A percentile compares a stretch with the other conserved stretches of the same genome.
Evolutionary conservation across 257 asterid genomes (phyloP).

Genomic region (Perilla frutescens): DNA sequence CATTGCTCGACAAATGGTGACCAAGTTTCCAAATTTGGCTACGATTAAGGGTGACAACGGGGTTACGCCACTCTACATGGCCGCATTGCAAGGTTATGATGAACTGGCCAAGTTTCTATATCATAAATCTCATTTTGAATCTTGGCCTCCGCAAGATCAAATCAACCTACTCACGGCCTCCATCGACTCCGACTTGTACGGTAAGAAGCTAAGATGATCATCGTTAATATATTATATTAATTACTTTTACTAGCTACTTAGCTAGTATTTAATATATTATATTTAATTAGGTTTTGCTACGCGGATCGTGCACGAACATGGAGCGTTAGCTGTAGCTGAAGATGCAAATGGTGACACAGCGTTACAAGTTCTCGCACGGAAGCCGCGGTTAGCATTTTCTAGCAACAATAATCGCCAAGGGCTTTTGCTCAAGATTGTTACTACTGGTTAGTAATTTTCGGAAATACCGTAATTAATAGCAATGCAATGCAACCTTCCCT

Average conservation of each 20-base stretch:
- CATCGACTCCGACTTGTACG: slow-evolving; percentile 37
- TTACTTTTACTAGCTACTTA: too few relatives aligned
- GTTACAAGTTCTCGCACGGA: slow-evolving; percentile 42
- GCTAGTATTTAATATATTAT: too few relatives aligned
- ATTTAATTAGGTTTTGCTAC: slow-evolving; percentile 33
- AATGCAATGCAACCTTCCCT: too few relatives aligned
- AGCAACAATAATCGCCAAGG: not conserved
- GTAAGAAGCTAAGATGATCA: too few relatives aligned
- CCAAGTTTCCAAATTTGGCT: not conserved
- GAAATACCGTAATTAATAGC: too few relatives aligned
- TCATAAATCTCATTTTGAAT: not conserved
- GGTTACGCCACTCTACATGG: slow-evolving; percentile 44
- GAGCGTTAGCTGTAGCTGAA: slow-evolving; percentile 30
- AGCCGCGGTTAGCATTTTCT: slow-evolving; percentile 33
- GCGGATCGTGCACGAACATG: not conserved
- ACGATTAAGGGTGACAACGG: not conserved
- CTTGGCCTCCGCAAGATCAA: slow-evolving; percentile 15
- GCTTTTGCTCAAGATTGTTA: not conserved
- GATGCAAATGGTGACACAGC: slow-evolving; percentile 34
- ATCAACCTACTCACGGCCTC: slow-evolving; percentile 29
- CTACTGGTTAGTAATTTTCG: not conserved
- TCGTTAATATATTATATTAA: too few relatives aligned
- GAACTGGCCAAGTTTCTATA: slow-evolving; percentile 34
- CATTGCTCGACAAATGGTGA: slow-evolving; percentile 35
- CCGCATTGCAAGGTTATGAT: slow-evolving; percentile 32